Evolutionary conservation across 2,329 filamentous ascomycete genomes (phyloP).

Genomic region (Fusarium hainanense): DNA sequence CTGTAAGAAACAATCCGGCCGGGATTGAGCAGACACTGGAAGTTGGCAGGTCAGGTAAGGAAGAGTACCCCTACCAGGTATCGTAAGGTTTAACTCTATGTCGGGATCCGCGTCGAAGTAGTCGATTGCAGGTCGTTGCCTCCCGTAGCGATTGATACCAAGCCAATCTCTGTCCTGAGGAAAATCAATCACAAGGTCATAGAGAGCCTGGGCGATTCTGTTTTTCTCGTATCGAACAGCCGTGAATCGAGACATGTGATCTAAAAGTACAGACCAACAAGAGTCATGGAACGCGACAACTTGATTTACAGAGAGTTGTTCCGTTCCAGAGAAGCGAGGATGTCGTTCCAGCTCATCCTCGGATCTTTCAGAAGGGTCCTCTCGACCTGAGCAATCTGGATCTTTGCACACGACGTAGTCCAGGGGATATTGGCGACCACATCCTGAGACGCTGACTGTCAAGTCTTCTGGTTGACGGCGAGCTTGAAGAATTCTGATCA

Average conservation of each 20-base stretch:
- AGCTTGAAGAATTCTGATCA: neutral
- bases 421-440: too few relatives aligned
- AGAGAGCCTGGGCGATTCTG: neutral
- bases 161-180: neutral
- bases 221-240: too few relatives aligned
- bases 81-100: neutral
- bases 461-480: neutral
- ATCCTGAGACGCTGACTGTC: neutral
- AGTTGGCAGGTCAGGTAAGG: neutral
- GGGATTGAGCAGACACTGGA: neutral
- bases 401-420: neutral
- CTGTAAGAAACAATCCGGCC: neutral
- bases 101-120: neutral
- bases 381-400: neutral
- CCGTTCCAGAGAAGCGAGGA: accelerated
- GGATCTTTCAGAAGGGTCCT: too few relatives aligned
- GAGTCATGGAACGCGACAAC: neutral
- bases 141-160: too few relatives aligned
- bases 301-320: neutral
- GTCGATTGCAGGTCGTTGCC: too few relatives aligned
- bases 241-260: neutral
- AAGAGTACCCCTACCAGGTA: neutral
- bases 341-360: neutral
- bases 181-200: neutral
- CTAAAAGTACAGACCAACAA: neutral